These are phyloP conservation scores for Hypoxylon sp. DNA, from an alignment of 2,329 filamentous ascomycete genomes.

Conservation along the genomic window DNA sequence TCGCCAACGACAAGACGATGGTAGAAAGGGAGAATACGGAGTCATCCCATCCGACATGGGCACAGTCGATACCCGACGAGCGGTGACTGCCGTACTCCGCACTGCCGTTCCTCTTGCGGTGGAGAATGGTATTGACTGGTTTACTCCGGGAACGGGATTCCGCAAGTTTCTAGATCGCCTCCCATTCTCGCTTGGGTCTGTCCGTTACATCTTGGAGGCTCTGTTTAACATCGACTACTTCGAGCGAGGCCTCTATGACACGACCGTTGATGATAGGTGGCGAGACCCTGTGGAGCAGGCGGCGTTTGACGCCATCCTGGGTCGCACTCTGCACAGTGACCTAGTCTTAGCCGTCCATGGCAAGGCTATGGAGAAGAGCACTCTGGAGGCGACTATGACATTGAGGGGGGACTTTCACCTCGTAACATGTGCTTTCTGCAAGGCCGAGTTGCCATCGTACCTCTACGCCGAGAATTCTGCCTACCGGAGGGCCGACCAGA, in stretches of 20 bases:
- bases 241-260: not conserved
- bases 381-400: not conserved
- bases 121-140: slow-evolving; percentile 41
- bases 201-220: slow-evolving; percentile 41
- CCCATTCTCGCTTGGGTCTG: slow-evolving; percentile 40
- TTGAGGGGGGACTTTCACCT: not conserved
- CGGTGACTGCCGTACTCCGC: slow-evolving; percentile 36
- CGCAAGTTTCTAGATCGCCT: slow-evolving; percentile 48
- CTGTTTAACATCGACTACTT: slow-evolving; percentile 39
- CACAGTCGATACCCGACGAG: slow-evolving; percentile 34
- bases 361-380: not conserved
- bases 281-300: too few species aligned
- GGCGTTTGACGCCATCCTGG: slow-evolving; percentile 11
- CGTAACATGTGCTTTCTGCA: slow-evolving; percentile 34
- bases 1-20: slow-evolving; percentile 16
- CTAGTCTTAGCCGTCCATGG: slow-evolving; percentile 42
- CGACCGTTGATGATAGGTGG: not conserved
- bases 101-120: slow-evolving; percentile 34
- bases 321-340: slow-evolving; percentile 35
- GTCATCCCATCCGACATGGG: slow-evolving; percentile 43
- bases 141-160: slow-evolving; percentile 47
- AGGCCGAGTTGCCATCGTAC: slow-evolving; percentile 19
- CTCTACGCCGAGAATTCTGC: slow-evolving; percentile 34
- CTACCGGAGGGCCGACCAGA: not conserved
- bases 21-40: slow-evolving; percentile 44